phyloP scores from a whole-genome alignment of 2,329 filamentous ascomycete genomes.

The Ramichloridium luteum region DNA sequence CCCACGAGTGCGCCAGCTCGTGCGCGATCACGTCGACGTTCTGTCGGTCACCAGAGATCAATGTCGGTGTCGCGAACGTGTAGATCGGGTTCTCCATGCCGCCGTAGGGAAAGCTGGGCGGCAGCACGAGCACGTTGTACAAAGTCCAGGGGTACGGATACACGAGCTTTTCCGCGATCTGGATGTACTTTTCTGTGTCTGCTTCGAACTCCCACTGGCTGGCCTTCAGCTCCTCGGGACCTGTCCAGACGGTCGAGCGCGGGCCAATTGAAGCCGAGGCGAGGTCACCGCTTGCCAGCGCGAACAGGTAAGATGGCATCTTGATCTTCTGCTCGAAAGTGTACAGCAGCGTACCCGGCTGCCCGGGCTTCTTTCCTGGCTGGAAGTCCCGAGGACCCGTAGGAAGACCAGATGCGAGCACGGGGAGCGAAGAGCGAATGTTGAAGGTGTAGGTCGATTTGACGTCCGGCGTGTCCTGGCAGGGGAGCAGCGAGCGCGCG shows the following conservation, averaged over 20 bases:
- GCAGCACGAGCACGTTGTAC: slow-evolving; percentile 86
- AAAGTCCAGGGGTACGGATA: slow-evolving; percentile 89
- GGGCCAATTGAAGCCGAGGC: slow-evolving; percentile 76
- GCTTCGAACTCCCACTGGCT: slow-evolving; percentile 86
- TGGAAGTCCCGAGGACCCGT: slow-evolving; percentile 40
- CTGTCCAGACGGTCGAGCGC: slow-evolving; percentile 71
- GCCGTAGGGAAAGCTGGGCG: slow-evolving; percentile 81
- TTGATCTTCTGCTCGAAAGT: slow-evolving; percentile 82
- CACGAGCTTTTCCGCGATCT: slow-evolving; percentile 66
- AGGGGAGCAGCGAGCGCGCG: slow-evolving; percentile 84
- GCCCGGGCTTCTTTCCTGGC: slow-evolving; percentile 39
- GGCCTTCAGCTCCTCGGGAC: slow-evolving; percentile 70
- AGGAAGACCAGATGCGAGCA: slow-evolving; percentile 78
- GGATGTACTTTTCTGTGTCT: slow-evolving; percentile 85
- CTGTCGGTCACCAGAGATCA: slow-evolving; percentile 70
- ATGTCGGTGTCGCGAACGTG: slow-evolving; percentile 88
- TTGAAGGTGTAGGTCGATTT: slow-evolving; percentile 92
- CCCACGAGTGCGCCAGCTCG: slow-evolving; percentile 67
- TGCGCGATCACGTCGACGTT: slow-evolving; percentile 96
- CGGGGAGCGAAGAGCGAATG: slow-evolving; percentile 72
- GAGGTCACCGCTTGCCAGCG: slow-evolving; percentile 75
- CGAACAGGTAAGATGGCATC: slow-evolving; percentile 89
- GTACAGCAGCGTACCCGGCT: slow-evolving; percentile 51
- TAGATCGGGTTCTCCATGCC: slow-evolving; percentile 59
- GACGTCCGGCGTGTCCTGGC: slow-evolving; percentile 93